phyloP scores from a whole-genome alignment of 768 basidiomycete species.

The Mycena latifolia region DNA sequence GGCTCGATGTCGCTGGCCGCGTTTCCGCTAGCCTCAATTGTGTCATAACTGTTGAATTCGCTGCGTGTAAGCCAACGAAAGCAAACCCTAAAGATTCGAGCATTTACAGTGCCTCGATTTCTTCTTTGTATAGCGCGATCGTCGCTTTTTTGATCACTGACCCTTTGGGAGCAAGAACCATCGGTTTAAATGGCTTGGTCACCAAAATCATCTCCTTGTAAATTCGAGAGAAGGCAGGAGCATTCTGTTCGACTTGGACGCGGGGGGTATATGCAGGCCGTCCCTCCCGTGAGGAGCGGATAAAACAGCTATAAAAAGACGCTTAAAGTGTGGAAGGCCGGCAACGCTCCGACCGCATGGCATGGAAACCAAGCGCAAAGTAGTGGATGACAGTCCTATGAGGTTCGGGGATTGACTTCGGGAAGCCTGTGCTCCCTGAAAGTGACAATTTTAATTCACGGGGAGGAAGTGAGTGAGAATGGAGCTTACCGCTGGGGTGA shows the following conservation, averaged over 20 bases:
- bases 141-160: constrained; percentile 51
- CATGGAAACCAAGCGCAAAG: constrained; percentile 18
- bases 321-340: constrained; percentile 54
- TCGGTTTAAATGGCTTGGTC: constrained; percentile 50
- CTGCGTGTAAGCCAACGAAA: not conserved
- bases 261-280: constrained; percentile 51
- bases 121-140: not conserved
- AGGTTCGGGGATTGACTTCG: constrained; percentile 27
- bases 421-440: constrained; percentile 32
- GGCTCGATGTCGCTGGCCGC: constrained; percentile 28
- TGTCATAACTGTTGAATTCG: constrained; percentile 36
- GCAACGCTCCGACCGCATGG: constrained; percentile 40
- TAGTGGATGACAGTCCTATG: constrained; percentile 19
- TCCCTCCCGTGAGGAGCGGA: constrained; percentile 41
- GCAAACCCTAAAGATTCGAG: too few relatives aligned
- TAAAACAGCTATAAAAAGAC: constrained; percentile 44
- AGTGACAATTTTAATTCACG: not conserved
- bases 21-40: constrained; percentile 36
- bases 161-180: constrained; percentile 54
- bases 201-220: constrained; percentile 66
- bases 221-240: constrained; percentile 55
- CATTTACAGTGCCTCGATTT: constrained; percentile 45
- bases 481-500: constrained; percentile 45
- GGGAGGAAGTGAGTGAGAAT: not conserved
- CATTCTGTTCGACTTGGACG: constrained; percentile 45